Base-by-base conservation (phyloP, 495 filamentous ascomycete species). In the Xylaria bambusicola region DNA sequence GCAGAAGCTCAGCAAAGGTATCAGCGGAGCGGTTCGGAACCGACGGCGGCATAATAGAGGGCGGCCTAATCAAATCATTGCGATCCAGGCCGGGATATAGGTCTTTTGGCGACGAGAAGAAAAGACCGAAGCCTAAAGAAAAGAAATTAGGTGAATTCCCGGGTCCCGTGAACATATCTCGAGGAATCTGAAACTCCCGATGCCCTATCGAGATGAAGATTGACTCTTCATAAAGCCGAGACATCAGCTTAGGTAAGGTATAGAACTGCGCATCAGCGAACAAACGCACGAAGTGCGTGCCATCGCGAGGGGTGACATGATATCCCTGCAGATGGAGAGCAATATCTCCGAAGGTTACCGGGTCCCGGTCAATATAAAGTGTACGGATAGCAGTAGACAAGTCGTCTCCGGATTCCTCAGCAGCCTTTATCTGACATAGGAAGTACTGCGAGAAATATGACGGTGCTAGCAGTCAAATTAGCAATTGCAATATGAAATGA, bases 401-500 rank as follows among this genome's bases (percentile, higher is more conserved):
- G 59, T 83, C 80, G 56, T 82, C 78, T 58, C 82, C 82, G 58
- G 81, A 74, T n/a, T 79, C 80, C 55, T 84, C 77, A 46, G 82
- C 81, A 55, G 74, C 71, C 50, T 82, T 82, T 17, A 98, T 70
- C 74, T 97, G 93, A 61, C 89, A 88, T 56, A 86, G 84, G 76
- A 98, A 98, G 76, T 92, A 97, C 62, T 88, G 88, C 20, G 94
- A 96, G 73, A 98, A 97, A 73, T 97, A 98, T 60, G 94, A 97
- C 66, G 93, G 93, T 75, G 93, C 93, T 98, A 78, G 81, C 29
- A 9, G 9, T 23, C 27, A 24, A 13, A 63, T 67, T 48, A 70
- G 71, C 61, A 49, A 42, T 9, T 18, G 20, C 4, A 24, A 40
- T 21, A 3, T 26, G 17, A 24, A 3, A 58, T 24, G 44, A 50